Evolutionary conservation across 73 alveolate species (phyloP), one percentile per base, ranked within the genome.

Genomic region (Stentor coeruleus): DNA sequence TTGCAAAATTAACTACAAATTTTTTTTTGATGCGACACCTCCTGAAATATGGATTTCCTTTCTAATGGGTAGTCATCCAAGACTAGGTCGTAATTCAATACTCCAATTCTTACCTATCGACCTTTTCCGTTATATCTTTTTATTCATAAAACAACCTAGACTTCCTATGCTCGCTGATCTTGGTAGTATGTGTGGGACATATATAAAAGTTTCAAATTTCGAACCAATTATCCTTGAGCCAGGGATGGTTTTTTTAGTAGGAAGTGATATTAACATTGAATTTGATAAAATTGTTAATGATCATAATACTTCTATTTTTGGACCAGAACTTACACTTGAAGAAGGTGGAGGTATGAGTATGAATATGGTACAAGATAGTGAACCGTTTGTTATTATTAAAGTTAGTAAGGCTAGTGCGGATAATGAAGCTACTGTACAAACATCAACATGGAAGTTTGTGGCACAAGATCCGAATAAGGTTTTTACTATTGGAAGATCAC

Each of bases 151-250:
- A 35, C 89, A 89, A 1, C 82, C 89, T 58, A 41, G 77, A 76
- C 39, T 83, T 59, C 74, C 87, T 72, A 82, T 82, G 60, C 82
- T 90, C 31, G 84, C 74, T 81, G 95, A 90, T 76, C 85, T 86
- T 72, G 95, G 93, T 35, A 90, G 93, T n/a, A 86, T 90, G 30
- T 90, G 82, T 90, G 95, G 95, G 4, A 82, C 95, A 60, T 90
- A 86, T 90, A 91, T 90, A n/a, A 82, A 86, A 86, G 84, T 90
- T 35, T 14, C 35, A 26, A 20, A 66, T 20, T 28, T 26, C 3
- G 83, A 75, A 1, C 59, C 59, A n/a, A 38, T 75, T 15, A n/a
- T 20, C 20, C 37, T 75, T 30, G 66, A 75, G 38, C 35, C 26
- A 1, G 83, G 66, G 30, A n/a, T 14, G 83, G 39, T 6, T 20